These are phyloP conservation scores for Xylaria polymorpha DNA, from an alignment of 2,329 filamentous ascomycete species.

Conservation along the genomic window DNA sequence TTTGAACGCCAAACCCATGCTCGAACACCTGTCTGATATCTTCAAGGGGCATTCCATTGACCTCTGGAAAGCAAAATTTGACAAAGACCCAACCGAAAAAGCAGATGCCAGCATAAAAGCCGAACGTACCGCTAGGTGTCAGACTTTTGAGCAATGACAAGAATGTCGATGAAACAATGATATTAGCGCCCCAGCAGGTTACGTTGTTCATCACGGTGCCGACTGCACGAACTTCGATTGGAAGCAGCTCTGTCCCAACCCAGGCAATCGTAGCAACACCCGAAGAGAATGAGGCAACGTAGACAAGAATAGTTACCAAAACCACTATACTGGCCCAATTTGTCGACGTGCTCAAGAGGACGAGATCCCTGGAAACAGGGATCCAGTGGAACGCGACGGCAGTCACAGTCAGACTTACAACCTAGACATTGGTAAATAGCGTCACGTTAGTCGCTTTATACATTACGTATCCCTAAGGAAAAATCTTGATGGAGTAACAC, in stretches of 20 bases:
- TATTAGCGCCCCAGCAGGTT: constrained; percentile 56
- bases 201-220: constrained; percentile 59
- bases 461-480: background rate
- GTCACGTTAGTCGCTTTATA: background rate
- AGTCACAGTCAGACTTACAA: constrained; percentile 47
- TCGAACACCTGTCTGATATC: constrained; percentile 43
- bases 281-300: constrained; percentile 57
- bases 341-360: constrained; percentile 48
- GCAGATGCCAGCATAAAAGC: constrained; percentile 61
- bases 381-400: constrained; percentile 58
- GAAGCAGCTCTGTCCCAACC: constrained; percentile 58
- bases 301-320: constrained; percentile 56
- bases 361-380: constrained; percentile 52
- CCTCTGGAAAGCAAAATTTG: constrained; percentile 60
- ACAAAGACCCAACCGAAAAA: constrained; percentile 59
- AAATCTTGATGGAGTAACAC: background rate
- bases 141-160: constrained; percentile 58
- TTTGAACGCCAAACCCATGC: constrained; percentile 9
- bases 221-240: constrained; percentile 56
- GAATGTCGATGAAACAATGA: constrained; percentile 60
- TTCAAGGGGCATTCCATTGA: constrained; percentile 63
- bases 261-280: constrained; percentile 58
- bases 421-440: background rate
- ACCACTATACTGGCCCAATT: constrained; percentile 53
- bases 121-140: constrained; percentile 60